Evolutionary conservation across 148 eudicot species (phyloP).

Genomic region (Fagopyrum esculentum): DNA sequence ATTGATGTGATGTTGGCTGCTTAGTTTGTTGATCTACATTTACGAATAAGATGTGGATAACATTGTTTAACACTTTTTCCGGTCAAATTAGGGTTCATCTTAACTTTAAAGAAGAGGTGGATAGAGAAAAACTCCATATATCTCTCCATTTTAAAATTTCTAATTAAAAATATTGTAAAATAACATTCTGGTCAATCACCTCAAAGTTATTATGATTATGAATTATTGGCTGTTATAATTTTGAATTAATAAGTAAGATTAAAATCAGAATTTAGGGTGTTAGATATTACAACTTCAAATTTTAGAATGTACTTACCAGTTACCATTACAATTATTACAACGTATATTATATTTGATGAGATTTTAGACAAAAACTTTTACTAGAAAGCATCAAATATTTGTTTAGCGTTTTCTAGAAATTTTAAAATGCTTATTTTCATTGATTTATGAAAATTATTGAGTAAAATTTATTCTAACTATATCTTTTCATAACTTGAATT

Average conservation of each 20-base stretch:
- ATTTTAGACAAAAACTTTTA: no score
- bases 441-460: no score
- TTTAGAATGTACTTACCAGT: no score
- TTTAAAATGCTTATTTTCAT: no score
- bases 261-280: background rate
- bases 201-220: background rate
- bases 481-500: no score
- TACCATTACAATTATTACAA: no score
- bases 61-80: background rate
- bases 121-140: background rate
- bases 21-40: background rate
- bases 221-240: background rate
- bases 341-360: no score
- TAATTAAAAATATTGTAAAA: background rate
- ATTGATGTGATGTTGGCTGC: background rate
- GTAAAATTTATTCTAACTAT: no score
- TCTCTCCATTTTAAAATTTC: background rate
- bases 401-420: no score
- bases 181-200: background rate
- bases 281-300: no score
- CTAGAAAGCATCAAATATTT: no score
- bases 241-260: background rate
- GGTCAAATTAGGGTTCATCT: background rate
- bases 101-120: background rate
- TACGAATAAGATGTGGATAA: background rate